Conservation (phyloP, 495 filamentous ascomycete species). For the Aspergillus taichungensis region DNA sequence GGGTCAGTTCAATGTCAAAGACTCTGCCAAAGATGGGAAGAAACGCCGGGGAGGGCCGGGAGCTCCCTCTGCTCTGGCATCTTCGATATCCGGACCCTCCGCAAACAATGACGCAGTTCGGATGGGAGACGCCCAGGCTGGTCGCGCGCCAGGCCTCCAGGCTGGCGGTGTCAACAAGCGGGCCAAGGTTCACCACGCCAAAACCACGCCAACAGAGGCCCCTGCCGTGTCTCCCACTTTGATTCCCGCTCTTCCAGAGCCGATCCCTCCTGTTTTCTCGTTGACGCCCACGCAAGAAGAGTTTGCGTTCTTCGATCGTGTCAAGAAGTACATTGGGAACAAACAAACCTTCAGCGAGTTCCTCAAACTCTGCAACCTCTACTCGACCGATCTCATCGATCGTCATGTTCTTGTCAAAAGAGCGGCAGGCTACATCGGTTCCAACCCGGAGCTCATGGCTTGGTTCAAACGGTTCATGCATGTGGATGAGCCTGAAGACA, state of each 20-base stretch:
- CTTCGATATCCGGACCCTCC: conserved; percentile 24
- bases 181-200: conserved; percentile 53
- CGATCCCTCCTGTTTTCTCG: conserved; percentile 59
- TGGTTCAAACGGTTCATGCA: conserved; percentile 76
- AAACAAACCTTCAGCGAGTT: conserved; percentile 89
- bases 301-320: conserved; percentile 86
- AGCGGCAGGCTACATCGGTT: conserved; percentile 76
- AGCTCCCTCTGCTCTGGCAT: conserved; percentile 19
- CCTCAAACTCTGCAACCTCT: conserved; percentile 89
- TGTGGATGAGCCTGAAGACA: conserved; percentile 58
- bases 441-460: conserved; percentile 75
- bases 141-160: conserved; percentile 24
- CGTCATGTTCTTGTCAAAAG: conserved; percentile 71
- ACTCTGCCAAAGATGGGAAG: conserved; percentile 66
- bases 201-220: conserved; percentile 53
- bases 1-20: conserved; percentile 77
- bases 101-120: conserved; percentile 25
- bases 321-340: conserved; percentile 92
- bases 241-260: conserved; percentile 77
- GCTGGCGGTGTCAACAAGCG: conserved; percentile 48
- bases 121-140: conserved; percentile 26
- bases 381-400: conserved; percentile 82
- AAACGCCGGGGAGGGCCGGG: conserved; percentile 54
- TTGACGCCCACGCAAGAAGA: conserved; percentile 63
- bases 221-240: conserved; percentile 77